A percentile compares a stretch with the other conserved stretches of the same genome.
phyloP scores from a whole-genome alignment of 108 stramenopile genomes.

The Nitzschia sp. region DNA sequence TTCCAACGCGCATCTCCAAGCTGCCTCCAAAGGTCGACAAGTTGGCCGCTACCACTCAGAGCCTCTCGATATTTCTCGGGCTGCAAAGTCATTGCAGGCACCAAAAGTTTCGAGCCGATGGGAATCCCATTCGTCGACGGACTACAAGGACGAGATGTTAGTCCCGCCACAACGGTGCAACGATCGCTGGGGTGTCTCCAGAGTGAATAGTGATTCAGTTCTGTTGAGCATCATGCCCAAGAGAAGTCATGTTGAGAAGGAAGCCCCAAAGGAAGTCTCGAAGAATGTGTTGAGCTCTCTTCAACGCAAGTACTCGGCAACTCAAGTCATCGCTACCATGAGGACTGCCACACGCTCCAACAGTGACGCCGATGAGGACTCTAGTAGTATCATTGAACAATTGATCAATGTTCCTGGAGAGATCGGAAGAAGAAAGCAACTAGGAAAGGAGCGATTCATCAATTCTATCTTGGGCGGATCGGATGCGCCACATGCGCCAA shows the following conservation, averaged over 20 bases:
- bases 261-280: not conserved
- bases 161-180: not conserved
- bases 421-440: not conserved
- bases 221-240: slow-evolving; percentile 9
- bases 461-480: slow-evolving; percentile 2
- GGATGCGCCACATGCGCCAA: not conserved
- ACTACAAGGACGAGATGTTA: not conserved
- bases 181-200: slow-evolving; percentile 21
- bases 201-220: slow-evolving; percentile 13
- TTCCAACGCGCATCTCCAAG: not conserved
- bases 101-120: slow-evolving; percentile 7
- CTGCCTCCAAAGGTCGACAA: not conserved
- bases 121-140: not conserved
- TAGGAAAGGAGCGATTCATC: slow-evolving; percentile 7
- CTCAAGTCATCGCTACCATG: slow-evolving; percentile 3
- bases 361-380: not conserved
- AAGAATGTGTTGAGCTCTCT: slow-evolving; percentile 1
- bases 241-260: not conserved
- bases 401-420: not conserved
- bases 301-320: slow-evolving; percentile 11
- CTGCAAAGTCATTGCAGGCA: not conserved
- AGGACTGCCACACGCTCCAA: not conserved
- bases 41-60: slow-evolving; percentile 12
- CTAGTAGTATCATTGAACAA: slow-evolving; percentile 4
- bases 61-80: not conserved